A percentile compares a stretch with the other conserved stretches of the same genome.
Evolutionary conservation across 1,139 yeast species (phyloP).

Genomic region (Kodamaea alishanica): DNA sequence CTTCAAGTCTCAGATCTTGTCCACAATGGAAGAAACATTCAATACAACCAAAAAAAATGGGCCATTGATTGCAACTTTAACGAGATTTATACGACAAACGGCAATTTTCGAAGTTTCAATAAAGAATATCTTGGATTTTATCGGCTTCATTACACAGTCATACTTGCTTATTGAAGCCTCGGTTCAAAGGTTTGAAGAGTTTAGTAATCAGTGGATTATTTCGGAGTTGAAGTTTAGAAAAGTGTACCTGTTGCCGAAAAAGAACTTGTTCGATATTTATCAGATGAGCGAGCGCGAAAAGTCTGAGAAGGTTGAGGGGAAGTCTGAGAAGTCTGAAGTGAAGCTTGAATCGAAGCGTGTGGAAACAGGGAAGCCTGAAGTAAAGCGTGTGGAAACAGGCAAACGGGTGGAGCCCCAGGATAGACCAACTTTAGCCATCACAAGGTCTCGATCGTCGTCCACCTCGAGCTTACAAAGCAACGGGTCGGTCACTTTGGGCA

Average conservation of each 20-base stretch:
- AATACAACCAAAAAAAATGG: constrained; percentile 50
- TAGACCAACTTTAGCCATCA: no score
- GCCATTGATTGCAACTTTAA: constrained; percentile 46
- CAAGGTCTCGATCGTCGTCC: constrained; percentile 24
- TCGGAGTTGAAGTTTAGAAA: constrained; percentile 39
- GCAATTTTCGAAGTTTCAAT: constrained; percentile 34
- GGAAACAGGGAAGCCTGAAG: no score
- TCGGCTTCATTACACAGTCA: constrained; percentile 31
- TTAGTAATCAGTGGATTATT: constrained; percentile 34
- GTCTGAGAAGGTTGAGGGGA: no score
- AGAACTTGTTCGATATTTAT: constrained; percentile 20
- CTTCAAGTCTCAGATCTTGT: constrained; percentile 29
- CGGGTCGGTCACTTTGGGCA: constrained; percentile 12
- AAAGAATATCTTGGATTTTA: constrained; percentile 39
- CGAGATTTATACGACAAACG: constrained; percentile 48
- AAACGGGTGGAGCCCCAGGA: no score
- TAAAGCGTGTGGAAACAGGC: no score
- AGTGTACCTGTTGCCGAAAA: constrained; percentile 29
- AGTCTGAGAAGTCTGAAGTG: no score
- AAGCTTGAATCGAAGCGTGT: no score
- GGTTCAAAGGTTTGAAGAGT: constrained; percentile 28
- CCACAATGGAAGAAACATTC: constrained; percentile 41
- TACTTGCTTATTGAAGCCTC: constrained; percentile 21
- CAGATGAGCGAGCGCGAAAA: no score
- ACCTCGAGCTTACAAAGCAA: constrained; percentile 16